Evolutionary conservation across 148 eudicot genomes (phyloP), one percentile per base, ranked within the genome.

Genomic region (Vaccinium myrtillus): DNA sequence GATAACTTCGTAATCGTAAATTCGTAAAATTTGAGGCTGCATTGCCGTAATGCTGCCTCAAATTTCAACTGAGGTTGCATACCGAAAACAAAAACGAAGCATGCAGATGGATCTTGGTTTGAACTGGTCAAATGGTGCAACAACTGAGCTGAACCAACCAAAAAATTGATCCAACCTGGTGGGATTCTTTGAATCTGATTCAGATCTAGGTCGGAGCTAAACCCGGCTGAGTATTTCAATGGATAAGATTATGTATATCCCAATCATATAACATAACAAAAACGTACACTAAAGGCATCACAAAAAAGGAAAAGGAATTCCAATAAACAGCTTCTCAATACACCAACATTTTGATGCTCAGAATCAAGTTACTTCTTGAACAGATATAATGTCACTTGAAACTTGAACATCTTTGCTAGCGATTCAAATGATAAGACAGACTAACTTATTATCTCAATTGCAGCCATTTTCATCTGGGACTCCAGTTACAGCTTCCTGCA

Each of bases 401-500:
- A 53, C 78, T 75, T 43, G 78, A 48, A 46, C 53, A 21, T 19
- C 54, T 43, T 48, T 21, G 21, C 30, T 10, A 43, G 14, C 4
- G 15, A 75, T 43, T 46, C 54, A 46, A 75, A 48, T 75, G 30
- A 46, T 43, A 9, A 3, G n/a, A 73, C 1, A 9, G 78, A 25
- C 4, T 69, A 27, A 63, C 11, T 9, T 43, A 19, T 48, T 1
- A 21, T 75, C 78, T 87, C 83, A 87, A 49, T 78, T 86, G 90
- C 43, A 80, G 49, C 90, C 87, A 87, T 89, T 90, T 84, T 87
- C 88, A 10, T 32, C 76, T 46, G 90, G 77, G 21, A 75, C 85
- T 55, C 90, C 94, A 79, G 86, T 78, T 43, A 95, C 76, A 83
- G 91, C 93, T 93, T 91, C 87, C 98, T 95, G 94, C 86, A 86